These are phyloP conservation scores for Amylostereum areolatum DNA, from an alignment of 1,284 basidiomycete genomes.

Conservation along the genomic window DNA sequence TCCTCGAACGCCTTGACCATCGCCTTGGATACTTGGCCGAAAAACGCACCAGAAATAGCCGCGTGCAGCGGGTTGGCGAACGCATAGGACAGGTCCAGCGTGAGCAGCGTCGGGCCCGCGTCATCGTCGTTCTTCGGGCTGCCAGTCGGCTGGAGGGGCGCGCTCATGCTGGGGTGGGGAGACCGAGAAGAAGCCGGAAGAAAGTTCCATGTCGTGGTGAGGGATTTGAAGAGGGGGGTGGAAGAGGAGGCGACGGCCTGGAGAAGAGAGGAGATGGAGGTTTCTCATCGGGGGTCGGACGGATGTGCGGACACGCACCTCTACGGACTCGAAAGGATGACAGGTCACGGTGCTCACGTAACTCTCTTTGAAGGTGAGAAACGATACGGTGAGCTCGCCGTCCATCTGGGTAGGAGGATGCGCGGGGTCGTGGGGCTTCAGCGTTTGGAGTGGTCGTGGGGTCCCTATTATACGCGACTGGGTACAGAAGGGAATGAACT, in stretches of 20 bases:
- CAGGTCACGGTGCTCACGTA: slow-evolving; percentile 86
- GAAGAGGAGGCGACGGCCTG: slow-evolving; percentile 76
- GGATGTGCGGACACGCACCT: slow-evolving; percentile 43
- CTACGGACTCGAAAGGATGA: slow-evolving; percentile 68
- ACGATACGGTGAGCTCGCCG: slow-evolving; percentile 86
- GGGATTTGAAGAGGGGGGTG: slow-evolving; percentile 81
- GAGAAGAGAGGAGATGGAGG: neutral
- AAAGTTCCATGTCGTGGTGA: slow-evolving; percentile 82
- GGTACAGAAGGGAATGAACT: slow-evolving; percentile 89
- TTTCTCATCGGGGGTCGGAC: neutral
- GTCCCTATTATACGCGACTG: slow-evolving; percentile 59
- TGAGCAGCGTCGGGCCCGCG: slow-evolving; percentile 61
- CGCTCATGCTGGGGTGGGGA: slow-evolving; percentile 28
- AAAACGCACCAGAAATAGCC: slow-evolving; percentile 75
- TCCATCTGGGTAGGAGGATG: slow-evolving; percentile 40
- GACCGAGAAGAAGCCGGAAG: slow-evolving; percentile 45
- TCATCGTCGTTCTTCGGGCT: slow-evolving; percentile 14
- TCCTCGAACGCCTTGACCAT: slow-evolving; percentile 94
- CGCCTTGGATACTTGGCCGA: slow-evolving; percentile 79
- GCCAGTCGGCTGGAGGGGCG: slow-evolving; percentile 7
- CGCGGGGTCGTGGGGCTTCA: slow-evolving; percentile 14
- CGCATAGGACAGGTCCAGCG: slow-evolving; percentile 77
- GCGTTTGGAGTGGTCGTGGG: slow-evolving; percentile 16
- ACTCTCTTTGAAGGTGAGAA: slow-evolving; percentile 81
- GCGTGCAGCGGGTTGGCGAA: slow-evolving; percentile 88